A percentile compares a stretch with the other conserved stretches of the same genome.
Conservation (phyloP, 108 stramenopile species). For the Cyclostephanos tholiformis region DNA sequence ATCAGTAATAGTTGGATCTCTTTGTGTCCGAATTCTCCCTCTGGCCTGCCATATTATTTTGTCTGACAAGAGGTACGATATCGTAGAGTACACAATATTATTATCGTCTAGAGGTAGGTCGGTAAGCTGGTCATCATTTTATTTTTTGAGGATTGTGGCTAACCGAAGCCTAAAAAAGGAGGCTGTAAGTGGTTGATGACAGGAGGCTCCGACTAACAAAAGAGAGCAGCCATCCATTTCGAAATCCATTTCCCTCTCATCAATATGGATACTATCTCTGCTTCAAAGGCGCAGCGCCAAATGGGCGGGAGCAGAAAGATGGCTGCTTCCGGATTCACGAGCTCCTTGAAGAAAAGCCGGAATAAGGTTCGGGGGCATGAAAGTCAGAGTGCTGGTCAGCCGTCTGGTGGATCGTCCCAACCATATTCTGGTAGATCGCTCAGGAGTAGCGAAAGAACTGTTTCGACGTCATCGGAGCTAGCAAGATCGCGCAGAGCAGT, state of each 20-base stretch:
- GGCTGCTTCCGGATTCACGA: constrained; percentile 1
- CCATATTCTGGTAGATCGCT: background rate
- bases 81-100: too few relatives aligned
- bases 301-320: constrained; percentile 9
- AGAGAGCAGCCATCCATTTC: background rate
- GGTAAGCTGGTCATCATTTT: too few relatives aligned
- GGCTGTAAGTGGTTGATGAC: too few relatives aligned
- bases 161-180: too few relatives aligned
- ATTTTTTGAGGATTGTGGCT: too few relatives aligned
- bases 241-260: background rate
- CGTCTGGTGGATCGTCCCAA: background rate
- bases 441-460: background rate
- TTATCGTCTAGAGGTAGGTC: too few relatives aligned
- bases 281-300: constrained; percentile 20
- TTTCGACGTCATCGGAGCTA: background rate
- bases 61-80: too few relatives aligned
- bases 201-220: background rate
- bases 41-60: too few relatives aligned
- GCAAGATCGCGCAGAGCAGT: background rate
- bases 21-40: too few relatives aligned
- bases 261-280: background rate
- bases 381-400: constrained; percentile 17
- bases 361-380: constrained; percentile 6
- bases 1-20: too few relatives aligned
- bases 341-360: constrained; percentile 3